These are phyloP conservation scores for Lathyrus tuberosus DNA, from an alignment of 306 rosid species.

Conservation along the genomic window DNA sequence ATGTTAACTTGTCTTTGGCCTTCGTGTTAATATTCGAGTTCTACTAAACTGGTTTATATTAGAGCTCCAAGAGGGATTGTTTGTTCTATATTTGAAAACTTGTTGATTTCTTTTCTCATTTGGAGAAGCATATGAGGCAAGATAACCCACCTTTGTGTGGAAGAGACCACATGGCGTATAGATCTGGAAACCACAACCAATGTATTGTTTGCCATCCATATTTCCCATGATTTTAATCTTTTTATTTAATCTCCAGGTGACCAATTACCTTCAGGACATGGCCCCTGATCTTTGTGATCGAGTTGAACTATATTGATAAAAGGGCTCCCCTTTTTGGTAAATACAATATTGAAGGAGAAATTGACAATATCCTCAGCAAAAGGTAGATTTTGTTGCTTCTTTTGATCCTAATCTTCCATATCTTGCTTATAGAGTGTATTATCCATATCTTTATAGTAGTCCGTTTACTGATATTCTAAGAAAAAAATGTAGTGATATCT, in stretches of 20 bases:
- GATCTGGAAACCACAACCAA: no score
- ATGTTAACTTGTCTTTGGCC: no score
- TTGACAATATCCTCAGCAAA: constrained; percentile 84
- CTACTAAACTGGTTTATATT: no score
- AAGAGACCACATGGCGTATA: no score
- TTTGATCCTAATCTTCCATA: constrained; percentile 23
- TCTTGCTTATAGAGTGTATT: constrained; percentile 24
- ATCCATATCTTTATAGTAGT: neutral
- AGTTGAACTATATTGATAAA: constrained; percentile 72
- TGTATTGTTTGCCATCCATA: no score
- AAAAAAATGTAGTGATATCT: constrained; percentile 4
- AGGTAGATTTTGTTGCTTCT: constrained; percentile 54
- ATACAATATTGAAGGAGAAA: constrained; percentile 88
- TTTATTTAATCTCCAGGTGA: constrained; percentile 63
- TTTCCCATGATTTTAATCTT: constrained; percentile 24
- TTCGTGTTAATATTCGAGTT: no score
- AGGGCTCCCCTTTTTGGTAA: constrained; percentile 84
- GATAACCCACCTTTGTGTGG: no score
- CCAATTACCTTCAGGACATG: constrained; percentile 95
- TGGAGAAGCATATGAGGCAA: no score
- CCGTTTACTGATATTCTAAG: constrained; percentile 21
- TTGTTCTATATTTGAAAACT: no score
- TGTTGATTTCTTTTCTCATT: no score
- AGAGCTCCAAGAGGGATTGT: no score
- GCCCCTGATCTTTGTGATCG: constrained; percentile 95